Evolutionary conservation across 2,329 filamentous ascomycete genomes (phyloP), one percentile per base, ranked within the genome.

Genomic region (Aplosporella prunicola): DNA sequence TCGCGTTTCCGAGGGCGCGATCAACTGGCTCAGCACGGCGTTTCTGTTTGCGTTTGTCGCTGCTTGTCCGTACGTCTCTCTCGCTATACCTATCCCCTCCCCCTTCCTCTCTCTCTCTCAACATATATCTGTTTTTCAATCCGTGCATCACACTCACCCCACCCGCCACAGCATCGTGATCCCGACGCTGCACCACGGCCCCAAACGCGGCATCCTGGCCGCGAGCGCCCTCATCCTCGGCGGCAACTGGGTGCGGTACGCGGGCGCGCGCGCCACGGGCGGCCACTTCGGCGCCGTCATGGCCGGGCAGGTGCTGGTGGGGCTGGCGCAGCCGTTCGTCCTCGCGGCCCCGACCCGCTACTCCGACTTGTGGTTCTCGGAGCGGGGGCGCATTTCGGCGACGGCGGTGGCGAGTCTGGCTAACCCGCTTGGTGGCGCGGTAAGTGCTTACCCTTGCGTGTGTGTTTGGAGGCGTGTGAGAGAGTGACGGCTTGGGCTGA

Each of bases 301-400:
- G 81, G 79, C 93, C 48, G 89, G 89, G 4, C 89, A 96, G 64
- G 81, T 96, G 55, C 58, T 98, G 43, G 86, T 83, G 35, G 91
- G 89, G 1, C 70, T 95, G 25, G 79, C 86, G 1, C 91, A 98
- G 56, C 88, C 91, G 0, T 96, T 96, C 57, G 85, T 93, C 9
- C 74, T 96, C 8, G 78, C 82, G 5, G 86, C 89, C 0, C 89
- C 91, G 1, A 89, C 91, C 0, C 71, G 85, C 44, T 98, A 93
- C 61, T 91, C 84, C 38, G 88, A 95, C 56, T 67, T 94, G 42
- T 96, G 91, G 91, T 96, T 96, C 62, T 88, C 85, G 2, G 79
- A 82, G 50, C 66, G 69, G 9, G 89, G 88, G 6, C 76, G 91
- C 38, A 83, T 94, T 9, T 80, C 82, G 37, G 89, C 89, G 13